These are phyloP conservation scores for Cymbidium sinense DNA, from an alignment of 106 monocot genomes.

Conservation along the genomic window DNA sequence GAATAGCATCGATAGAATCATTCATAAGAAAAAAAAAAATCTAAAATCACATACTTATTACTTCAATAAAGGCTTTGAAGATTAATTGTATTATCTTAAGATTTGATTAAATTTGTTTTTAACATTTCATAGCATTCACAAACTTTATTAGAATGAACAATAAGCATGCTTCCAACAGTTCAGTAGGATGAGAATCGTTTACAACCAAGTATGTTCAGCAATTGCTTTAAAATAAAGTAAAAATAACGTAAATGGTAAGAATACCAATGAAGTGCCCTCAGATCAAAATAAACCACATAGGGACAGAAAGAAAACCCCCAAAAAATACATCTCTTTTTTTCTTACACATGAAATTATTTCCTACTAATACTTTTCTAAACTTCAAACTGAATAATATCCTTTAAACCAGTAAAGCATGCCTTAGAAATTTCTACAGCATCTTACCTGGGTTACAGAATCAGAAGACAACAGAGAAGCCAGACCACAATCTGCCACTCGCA, in stretches of 20 bases:
- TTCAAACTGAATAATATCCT: neutral
- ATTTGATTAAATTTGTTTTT: neutral
- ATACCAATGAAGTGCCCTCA: neutral
- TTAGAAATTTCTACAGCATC: neutral
- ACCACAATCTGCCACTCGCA: conserved; percentile 80
- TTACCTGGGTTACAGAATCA: conserved; percentile 76
- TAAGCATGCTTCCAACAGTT: neutral
- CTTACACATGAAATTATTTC: neutral
- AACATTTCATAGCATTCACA: neutral
- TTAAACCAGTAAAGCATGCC: neutral
- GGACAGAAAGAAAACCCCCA: neutral
- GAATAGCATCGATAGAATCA: neutral
- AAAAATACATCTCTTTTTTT: neutral
- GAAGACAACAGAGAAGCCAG: conserved; percentile 56
- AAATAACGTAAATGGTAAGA: too few relatives aligned
- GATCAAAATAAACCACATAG: neutral
- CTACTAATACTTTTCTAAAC: neutral
- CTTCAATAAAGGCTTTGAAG: neutral
- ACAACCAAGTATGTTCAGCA: too few relatives aligned
- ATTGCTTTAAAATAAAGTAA: too few relatives aligned
- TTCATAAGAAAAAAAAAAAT: neutral
- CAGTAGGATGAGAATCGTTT: neutral
- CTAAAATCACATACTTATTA: neutral
- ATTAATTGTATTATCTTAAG: neutral
- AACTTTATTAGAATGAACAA: neutral